These are phyloP conservation scores for Plectosphaerella sp. DNA, from an alignment of 2,329 filamentous ascomycete genomes.

Conservation along the genomic window DNA sequence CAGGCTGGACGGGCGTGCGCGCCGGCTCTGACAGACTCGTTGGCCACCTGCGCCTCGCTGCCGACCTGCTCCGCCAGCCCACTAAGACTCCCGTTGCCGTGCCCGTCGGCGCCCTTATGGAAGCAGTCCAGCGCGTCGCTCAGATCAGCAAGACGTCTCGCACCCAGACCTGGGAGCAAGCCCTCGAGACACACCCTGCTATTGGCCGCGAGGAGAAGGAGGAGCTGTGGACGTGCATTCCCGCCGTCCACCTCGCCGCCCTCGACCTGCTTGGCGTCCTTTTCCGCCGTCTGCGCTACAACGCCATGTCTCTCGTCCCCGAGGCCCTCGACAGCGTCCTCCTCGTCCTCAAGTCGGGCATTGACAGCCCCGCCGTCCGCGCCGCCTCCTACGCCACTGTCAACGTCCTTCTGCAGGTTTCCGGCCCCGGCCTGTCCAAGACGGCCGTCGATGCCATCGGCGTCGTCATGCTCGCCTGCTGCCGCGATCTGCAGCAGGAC, in stretches of 20 bases:
- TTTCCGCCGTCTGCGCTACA: constrained; percentile 51
- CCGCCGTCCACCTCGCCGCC: constrained; percentile 69
- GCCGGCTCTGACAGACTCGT: constrained; percentile 67
- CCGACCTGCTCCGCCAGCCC: constrained; percentile 55
- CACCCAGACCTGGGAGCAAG: constrained; percentile 41
- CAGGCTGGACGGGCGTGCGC: constrained; percentile 69
- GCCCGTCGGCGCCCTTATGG: constrained; percentile 62
- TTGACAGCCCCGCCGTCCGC: constrained; percentile 50
- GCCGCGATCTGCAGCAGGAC: constrained; percentile 64
- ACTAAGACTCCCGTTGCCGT: constrained; percentile 64
- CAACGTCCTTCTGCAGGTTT: constrained; percentile 50
- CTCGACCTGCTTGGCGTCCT: constrained; percentile 58
- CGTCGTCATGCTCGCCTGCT: constrained; percentile 62
- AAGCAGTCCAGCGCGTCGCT: constrained; percentile 66
- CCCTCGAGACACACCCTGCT: constrained; percentile 64
- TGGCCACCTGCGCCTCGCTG: constrained; percentile 61
- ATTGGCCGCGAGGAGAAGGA: constrained; percentile 79
- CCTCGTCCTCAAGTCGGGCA: constrained; percentile 63
- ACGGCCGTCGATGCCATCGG: constrained; percentile 59
- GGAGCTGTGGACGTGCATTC: constrained; percentile 68
- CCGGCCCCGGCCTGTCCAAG: constrained; percentile 65
- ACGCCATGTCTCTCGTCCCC: constrained; percentile 55
- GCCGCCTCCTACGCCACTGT: constrained; percentile 56
- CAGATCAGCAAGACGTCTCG: constrained; percentile 54
- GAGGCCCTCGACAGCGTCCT: constrained; percentile 66